phyloP scores from a whole-genome alignment of 2,329 filamentous ascomycete species.

The Colletotrichum tabaci region DNA sequence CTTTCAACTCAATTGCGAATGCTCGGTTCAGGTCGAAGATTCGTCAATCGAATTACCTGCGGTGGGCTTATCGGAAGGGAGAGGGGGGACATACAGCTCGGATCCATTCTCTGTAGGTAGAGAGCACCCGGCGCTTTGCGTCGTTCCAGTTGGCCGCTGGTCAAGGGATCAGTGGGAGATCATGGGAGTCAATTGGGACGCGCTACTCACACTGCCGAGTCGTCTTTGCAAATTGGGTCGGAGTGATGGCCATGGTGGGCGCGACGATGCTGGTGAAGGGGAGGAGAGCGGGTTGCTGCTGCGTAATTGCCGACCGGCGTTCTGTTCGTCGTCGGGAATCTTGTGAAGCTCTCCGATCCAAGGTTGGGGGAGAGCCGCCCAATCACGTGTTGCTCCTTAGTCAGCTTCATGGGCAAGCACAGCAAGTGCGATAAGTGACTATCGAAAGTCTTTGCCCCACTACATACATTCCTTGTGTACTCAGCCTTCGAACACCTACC shows the following conservation, averaged over 20 bases:
- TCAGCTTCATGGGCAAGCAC: slow-evolving; percentile 18
- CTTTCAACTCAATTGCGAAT: too few relatives aligned
- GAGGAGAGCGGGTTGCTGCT: slow-evolving; percentile 46
- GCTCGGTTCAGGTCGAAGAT: neutral
- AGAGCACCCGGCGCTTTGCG: slow-evolving; percentile 88
- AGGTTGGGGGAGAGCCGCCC: slow-evolving; percentile 27
- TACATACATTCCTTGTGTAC: neutral
- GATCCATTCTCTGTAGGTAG: slow-evolving; percentile 95
- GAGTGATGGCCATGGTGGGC: slow-evolving; percentile 86
- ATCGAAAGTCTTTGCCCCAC: slow-evolving; percentile 31
- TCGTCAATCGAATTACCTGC: neutral
- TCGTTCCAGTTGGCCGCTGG: slow-evolving; percentile 90
- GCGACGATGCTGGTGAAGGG: slow-evolving; percentile 53
- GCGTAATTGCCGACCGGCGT: slow-evolving; percentile 45
- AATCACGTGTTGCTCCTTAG: slow-evolving; percentile 40
- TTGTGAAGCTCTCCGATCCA: slow-evolving; percentile 38
- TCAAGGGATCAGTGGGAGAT: slow-evolving; percentile 53
- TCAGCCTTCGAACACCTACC: neutral
- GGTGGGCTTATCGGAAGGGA: slow-evolving; percentile 11
- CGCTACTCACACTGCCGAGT: slow-evolving; percentile 80
- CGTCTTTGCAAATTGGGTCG: slow-evolving; percentile 89
- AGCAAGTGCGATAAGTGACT: slow-evolving; percentile 8
- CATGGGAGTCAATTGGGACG: slow-evolving; percentile 25
- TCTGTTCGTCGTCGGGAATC: slow-evolving; percentile 32
- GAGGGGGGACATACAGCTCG: slow-evolving; percentile 82